A percentile compares a stretch with the other conserved stretches of the same genome.
phyloP scores from a whole-genome alignment of 371 early-diverging fungal genomes.

The Mortierella sp. region DNA sequence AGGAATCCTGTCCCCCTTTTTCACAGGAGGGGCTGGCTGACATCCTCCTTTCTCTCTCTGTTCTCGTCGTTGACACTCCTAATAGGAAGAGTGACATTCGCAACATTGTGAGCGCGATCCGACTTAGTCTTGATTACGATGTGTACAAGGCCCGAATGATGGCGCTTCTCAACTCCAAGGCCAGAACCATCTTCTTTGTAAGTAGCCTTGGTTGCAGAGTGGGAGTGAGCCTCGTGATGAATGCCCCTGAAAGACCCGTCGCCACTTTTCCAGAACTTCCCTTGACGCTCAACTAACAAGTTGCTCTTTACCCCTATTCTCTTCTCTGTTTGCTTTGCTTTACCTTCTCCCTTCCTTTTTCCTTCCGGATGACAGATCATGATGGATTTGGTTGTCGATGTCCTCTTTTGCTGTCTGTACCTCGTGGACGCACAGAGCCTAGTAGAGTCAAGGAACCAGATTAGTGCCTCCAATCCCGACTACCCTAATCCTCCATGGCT shows the following conservation, averaged over 20 bases:
- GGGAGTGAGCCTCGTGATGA: neutral
- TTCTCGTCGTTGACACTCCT: neutral
- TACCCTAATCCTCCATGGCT: slow-evolving; percentile 68
- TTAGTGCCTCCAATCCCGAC: neutral
- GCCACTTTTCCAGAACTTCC: neutral
- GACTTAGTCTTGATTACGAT: slow-evolving; percentile 45
- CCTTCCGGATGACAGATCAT: slow-evolving; percentile 61
- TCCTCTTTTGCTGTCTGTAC: slow-evolving; percentile 75
- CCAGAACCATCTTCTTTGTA: slow-evolving; percentile 51
- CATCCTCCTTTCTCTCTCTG: neutral
- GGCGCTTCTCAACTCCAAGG: slow-evolving; percentile 48
- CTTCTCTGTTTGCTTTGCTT: neutral
- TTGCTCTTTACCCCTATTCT: neutral
- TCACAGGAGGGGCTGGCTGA: neutral
- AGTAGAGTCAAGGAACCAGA: slow-evolving; percentile 44
- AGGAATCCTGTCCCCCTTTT: neutral
- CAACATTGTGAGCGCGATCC: slow-evolving; percentile 44
- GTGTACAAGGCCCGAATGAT: slow-evolving; percentile 33
- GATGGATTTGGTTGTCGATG: slow-evolving; percentile 70
- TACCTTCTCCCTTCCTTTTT: neutral
- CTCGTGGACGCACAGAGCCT: slow-evolving; percentile 75
- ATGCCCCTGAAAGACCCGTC: neutral
- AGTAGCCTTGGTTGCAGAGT: neutral
- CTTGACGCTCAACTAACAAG: neutral
- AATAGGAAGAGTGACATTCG: slow-evolving; percentile 43